Evolutionary conservation across 106 monocot genomes (phyloP).

Genomic region (Dioscorea dumetorum): DNA sequence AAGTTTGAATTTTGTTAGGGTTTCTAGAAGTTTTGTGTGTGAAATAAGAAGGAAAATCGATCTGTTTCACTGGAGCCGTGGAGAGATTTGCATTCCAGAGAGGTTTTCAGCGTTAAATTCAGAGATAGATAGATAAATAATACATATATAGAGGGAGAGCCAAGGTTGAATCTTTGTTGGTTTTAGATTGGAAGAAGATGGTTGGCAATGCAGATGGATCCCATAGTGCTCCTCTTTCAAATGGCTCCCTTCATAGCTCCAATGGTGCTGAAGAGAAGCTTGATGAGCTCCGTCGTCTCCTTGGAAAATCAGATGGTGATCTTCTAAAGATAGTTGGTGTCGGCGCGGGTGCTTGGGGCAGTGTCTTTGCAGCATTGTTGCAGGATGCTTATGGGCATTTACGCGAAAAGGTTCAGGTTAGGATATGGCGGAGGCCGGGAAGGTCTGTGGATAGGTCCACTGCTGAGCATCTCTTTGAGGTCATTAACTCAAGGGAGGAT

Average conservation of each 20-base stretch:
- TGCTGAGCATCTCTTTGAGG: slow-evolving; percentile 80
- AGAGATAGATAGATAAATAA: too few relatives aligned
- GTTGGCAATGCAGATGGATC: slow-evolving; percentile 25
- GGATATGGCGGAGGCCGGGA: slow-evolving; percentile 74
- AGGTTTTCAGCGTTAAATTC: too few relatives aligned
- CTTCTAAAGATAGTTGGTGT: slow-evolving; percentile 68
- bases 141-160: neutral
- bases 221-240: slow-evolving; percentile 13
- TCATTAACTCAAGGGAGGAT: slow-evolving; percentile 88
- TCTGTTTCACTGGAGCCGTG: too few relatives aligned
- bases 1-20: too few relatives aligned
- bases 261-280: slow-evolving; percentile 67
- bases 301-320: slow-evolving; percentile 67
- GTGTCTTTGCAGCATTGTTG: slow-evolving; percentile 67
- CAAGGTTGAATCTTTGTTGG: neutral
- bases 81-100: too few relatives aligned
- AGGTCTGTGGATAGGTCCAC: slow-evolving; percentile 62
- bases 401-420: slow-evolving; percentile 66
- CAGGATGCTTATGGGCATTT: slow-evolving; percentile 77
- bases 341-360: slow-evolving; percentile 92
- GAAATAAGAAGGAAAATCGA: too few relatives aligned
- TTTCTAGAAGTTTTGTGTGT: too few relatives aligned
- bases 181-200: slow-evolving; percentile 22
- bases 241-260: slow-evolving; percentile 38
- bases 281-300: slow-evolving; percentile 57